A percentile compares a stretch with the other conserved stretches of the same genome.
These are phyloP conservation scores for Reutealis trisperma DNA, from an alignment of 345 rosid genomes.

Conservation along the genomic window DNA sequence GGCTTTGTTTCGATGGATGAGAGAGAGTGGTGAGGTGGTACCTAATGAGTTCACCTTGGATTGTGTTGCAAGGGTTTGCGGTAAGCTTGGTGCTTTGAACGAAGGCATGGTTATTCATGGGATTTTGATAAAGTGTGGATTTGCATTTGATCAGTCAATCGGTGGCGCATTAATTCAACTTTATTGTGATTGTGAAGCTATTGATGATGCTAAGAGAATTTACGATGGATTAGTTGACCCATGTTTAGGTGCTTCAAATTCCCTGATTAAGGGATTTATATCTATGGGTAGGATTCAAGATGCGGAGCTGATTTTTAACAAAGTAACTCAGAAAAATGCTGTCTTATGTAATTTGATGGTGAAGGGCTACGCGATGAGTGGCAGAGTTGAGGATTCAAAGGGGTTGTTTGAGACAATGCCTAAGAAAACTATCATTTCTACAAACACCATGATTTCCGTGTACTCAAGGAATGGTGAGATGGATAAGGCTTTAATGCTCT, in stretches of 20 bases:
- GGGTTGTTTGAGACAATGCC: constrained; percentile 48
- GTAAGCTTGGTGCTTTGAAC: constrained; percentile 34
- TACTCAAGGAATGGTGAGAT: constrained; percentile 52
- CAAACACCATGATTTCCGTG: constrained; percentile 54
- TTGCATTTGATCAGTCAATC: constrained; percentile 44
- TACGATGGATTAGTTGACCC: constrained; percentile 34
- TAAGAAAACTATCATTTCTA: constrained; percentile 41
- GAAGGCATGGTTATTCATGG: constrained; percentile 50
- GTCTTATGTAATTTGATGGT: constrained; percentile 50
- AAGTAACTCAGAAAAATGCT: constrained; percentile 32
- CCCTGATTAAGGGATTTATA: constrained; percentile 41
- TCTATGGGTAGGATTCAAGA: constrained; percentile 39
- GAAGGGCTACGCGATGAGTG: constrained; percentile 52
- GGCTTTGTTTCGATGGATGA: constrained; percentile 47
- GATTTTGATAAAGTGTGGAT: constrained; percentile 50
- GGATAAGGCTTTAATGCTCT: constrained; percentile 49
- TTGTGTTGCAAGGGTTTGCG: constrained; percentile 49
- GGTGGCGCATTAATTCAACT: constrained; percentile 49
- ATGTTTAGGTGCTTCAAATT: constrained; percentile 44
- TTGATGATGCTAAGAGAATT: constrained; percentile 49
- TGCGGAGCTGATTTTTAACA: constrained; percentile 44
- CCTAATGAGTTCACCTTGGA: constrained; percentile 62
- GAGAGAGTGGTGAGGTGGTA: constrained; percentile 36
- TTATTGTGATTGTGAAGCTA: constrained; percentile 47
- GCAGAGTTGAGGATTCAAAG: constrained; percentile 45